Evolutionary conservation across 2,329 filamentous ascomycete genomes (phyloP), one percentile per base, ranked within the genome.

Genomic region (Paecilomyces fulvus): DNA sequence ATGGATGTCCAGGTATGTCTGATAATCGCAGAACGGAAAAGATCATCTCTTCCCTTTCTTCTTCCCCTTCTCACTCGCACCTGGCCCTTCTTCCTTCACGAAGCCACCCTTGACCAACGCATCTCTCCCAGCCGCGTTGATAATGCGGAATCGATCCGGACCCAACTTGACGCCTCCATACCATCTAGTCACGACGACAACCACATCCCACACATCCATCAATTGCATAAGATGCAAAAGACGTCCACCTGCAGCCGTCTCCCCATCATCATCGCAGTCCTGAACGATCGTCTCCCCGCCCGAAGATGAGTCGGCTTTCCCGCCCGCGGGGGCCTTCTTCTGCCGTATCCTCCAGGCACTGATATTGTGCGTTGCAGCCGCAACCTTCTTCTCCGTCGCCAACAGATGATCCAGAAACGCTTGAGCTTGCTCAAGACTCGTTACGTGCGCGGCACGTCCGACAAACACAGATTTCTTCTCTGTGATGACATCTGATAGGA

Each of bases 211-310:
- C 10, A 95, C 80, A 67, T 92, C 89, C 89, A 96, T 96, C 59
- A 96, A 75, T 76, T 96, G 91, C 85, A 99, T 87, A 30, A 99
- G 77, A 75, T 95, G 90, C 58, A 97, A 74, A 67, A 99, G 73
- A 48, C 94, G 81, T 0, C 88, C 86, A 0, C 94, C 94, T 0
- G 94, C 94, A 5, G 94, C 94, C 25, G 89, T 89, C 79, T 99
- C 94, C 2, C 94, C 94, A 70, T 99, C 94, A 66, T 99, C 94
- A 65, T 99, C 89, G 68, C 87, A 96, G 73, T 99, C 94, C 71
- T 97, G 92, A 63, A 86, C 90, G 28, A 77, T 76, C 53, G 80
- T 80, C 56, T 77, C 80, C 17, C n/a, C 37, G 4, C 76, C 75
- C 0, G 73, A 65, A 3, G 73, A 67, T 0, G 82, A 83, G 30